phyloP scores from a whole-genome alignment of 1,139 yeast species.

The Magnusiomyces ingens region DNA sequence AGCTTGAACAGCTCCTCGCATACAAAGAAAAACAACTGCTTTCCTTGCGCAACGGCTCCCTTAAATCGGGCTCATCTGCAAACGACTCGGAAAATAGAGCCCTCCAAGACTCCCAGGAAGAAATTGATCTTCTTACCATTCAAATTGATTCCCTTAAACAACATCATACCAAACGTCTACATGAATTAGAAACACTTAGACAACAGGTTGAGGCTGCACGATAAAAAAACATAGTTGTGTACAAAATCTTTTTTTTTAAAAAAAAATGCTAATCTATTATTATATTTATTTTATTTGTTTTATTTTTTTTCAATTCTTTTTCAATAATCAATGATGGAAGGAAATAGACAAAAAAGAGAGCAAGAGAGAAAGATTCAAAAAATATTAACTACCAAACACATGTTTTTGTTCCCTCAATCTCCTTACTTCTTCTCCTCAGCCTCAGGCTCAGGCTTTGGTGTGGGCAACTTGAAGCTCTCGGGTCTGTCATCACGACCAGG shows the following conservation, averaged over 20 bases:
- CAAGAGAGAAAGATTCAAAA: too few species aligned
- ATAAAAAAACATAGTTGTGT: background rate
- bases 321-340: background rate
- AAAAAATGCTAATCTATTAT: background rate
- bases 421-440: conserved; percentile 30
- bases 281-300: background rate
- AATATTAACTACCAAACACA: background rate
- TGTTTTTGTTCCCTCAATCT: conserved; percentile 10
- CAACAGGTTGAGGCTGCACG: conserved; percentile 35
- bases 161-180: conserved; percentile 46
- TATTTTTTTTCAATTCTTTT: background rate
- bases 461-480: conserved; percentile 70
- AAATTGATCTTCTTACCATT: conserved; percentile 55
- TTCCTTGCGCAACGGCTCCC: conserved; percentile 27
- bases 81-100: conserved; percentile 16
- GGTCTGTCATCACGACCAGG: conserved; percentile 81
- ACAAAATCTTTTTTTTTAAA: background rate
- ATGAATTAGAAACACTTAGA: conserved; percentile 44
- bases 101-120: conserved; percentile 32
- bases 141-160: conserved; percentile 59
- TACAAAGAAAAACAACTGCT: conserved; percentile 55
- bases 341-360: too few species aligned
- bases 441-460: conserved; percentile 63
- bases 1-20: conserved; percentile 72
- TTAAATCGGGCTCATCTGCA: conserved; percentile 12